A percentile compares a stretch with the other conserved stretches of the same genome.
Conservation (phyloP, 805 yeast species). For the Barnettozyma siamensis region DNA sequence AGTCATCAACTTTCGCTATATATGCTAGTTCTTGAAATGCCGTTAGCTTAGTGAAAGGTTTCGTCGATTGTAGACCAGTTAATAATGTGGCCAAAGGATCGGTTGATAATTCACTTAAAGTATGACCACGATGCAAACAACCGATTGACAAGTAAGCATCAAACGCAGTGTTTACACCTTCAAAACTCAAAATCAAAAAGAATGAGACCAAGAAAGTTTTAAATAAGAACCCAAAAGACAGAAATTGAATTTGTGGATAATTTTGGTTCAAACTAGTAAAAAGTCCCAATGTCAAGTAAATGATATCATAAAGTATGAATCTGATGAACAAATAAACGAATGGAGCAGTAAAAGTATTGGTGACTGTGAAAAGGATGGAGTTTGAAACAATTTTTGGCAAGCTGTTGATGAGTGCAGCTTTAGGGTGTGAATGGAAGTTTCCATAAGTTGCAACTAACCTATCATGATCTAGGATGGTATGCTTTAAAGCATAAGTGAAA, state of each 20-base stretch:
- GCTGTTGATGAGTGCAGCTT: constrained; percentile 25
- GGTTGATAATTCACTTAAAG: constrained; percentile 52
- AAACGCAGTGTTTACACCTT: constrained; percentile 49
- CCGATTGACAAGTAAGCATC: constrained; percentile 67
- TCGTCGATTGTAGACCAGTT: constrained; percentile 52
- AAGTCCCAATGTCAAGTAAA: constrained; percentile 27
- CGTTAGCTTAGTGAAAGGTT: constrained; percentile 47
- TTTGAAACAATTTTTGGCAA: constrained; percentile 32
- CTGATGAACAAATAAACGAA: constrained; percentile 37
- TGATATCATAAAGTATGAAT: constrained; percentile 35
- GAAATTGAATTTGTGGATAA: constrained; percentile 32
- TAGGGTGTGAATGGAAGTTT: constrained; percentile 34
- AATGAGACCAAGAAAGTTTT: constrained; percentile 30
- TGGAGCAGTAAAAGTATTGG: constrained; percentile 20
- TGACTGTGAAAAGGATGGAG: constrained; percentile 29
- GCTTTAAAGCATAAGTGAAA: constrained; percentile 43
- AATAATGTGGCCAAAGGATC: constrained; percentile 60
- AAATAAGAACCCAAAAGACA: constrained; percentile 28
- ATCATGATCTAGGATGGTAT: constrained; percentile 48
- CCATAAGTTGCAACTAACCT: constrained; percentile 42
- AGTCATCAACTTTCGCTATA: constrained; percentile 45
- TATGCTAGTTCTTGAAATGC: constrained; percentile 75
- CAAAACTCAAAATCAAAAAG: constrained; percentile 42
- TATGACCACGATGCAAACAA: constrained; percentile 60
- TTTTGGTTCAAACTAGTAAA: constrained; percentile 33